These are phyloP conservation scores for Ceratonia siliqua DNA, from an alignment of 306 rosid genomes.

Conservation along the genomic window DNA sequence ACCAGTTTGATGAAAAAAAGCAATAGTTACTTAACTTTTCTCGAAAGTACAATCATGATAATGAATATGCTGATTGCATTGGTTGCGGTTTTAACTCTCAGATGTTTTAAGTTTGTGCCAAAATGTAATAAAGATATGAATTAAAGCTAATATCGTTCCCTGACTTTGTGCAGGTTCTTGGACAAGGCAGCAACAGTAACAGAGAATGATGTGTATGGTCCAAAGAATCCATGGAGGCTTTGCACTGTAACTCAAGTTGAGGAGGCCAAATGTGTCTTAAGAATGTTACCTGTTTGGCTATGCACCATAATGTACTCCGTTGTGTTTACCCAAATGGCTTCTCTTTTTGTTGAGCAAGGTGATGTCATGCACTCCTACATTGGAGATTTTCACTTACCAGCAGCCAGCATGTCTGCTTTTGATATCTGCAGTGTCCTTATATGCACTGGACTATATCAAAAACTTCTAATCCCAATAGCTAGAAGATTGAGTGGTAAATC, in stretches of 20 bases:
- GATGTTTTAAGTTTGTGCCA: background rate
- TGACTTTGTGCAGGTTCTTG: constrained; percentile 46
- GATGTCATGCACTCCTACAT: constrained; percentile 54
- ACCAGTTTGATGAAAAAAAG: constrained; percentile 2
- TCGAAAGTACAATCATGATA: background rate
- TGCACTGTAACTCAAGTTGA: constrained; percentile 73
- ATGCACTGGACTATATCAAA: constrained; percentile 53
- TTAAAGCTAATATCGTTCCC: background rate
- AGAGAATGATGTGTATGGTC: constrained; percentile 31
- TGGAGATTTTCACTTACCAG: constrained; percentile 53
- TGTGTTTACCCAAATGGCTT: constrained; percentile 71
- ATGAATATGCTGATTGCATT: background rate
- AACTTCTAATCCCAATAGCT: constrained; percentile 47
- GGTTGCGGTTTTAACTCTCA: background rate
- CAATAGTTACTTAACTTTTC: background rate
- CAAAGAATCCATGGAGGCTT: constrained; percentile 55
- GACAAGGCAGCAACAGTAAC: constrained; percentile 70
- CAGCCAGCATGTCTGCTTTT: constrained; percentile 72
- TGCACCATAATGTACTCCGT: constrained; percentile 68
- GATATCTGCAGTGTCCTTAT: constrained; percentile 60
- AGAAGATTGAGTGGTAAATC: constrained; percentile 52
- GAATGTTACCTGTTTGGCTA: constrained; percentile 68
- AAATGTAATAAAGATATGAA: background rate
- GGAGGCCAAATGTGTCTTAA: constrained; percentile 60
- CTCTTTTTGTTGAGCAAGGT: constrained; percentile 68